A percentile compares a stretch with the other conserved stretches of the same genome.
Conservation (phyloP, 2,329 filamentous ascomycete genomes). For the Claviceps pusilla region DNA sequence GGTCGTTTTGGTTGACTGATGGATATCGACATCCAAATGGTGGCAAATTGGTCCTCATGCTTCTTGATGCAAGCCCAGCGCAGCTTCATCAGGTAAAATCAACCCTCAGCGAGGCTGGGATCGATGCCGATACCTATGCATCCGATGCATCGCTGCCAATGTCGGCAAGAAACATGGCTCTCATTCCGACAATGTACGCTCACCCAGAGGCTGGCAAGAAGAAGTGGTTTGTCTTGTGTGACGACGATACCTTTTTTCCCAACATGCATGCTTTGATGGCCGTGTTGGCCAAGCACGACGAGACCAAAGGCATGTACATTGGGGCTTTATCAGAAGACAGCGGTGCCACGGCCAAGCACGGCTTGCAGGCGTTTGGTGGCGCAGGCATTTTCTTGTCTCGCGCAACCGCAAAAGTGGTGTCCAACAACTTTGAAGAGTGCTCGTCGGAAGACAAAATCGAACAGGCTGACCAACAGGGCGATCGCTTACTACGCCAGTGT, state of each 20-base stretch:
- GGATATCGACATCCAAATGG: conserved; percentile 38
- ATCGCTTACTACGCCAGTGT: conserved; percentile 19
- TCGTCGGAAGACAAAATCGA: conserved; percentile 18
- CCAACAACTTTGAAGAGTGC: conserved; percentile 28
- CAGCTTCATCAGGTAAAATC: conserved; percentile 32
- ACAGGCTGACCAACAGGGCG: conserved; percentile 2
- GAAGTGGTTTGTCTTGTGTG: conserved; percentile 47
- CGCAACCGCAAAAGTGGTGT: conserved; percentile 29
- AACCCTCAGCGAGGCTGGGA: conserved; percentile 30
- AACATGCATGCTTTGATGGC: conserved; percentile 38
- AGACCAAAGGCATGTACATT: conserved; percentile 35
- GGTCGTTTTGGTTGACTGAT: conserved; percentile 44
- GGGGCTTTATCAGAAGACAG: conserved; percentile 47
- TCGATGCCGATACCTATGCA: conserved; percentile 40
- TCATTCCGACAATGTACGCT: conserved; percentile 37
- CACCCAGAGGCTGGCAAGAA: conserved; percentile 30
- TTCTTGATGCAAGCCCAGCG: conserved; percentile 34
- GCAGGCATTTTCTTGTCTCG: conserved; percentile 47
- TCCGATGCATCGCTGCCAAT: conserved; percentile 31
- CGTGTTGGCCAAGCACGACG: conserved; percentile 35
- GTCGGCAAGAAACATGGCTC: conserved; percentile 40
- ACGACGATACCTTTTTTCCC: conserved; percentile 51
- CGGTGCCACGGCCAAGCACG: conserved; percentile 41
- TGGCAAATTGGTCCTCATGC: conserved; percentile 36
- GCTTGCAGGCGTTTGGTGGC: conserved; percentile 47